Evolutionary conservation across 2,329 filamentous ascomycete species (phyloP), one percentile per base, ranked within the genome.

Genomic region (Trichothecium roseum): DNA sequence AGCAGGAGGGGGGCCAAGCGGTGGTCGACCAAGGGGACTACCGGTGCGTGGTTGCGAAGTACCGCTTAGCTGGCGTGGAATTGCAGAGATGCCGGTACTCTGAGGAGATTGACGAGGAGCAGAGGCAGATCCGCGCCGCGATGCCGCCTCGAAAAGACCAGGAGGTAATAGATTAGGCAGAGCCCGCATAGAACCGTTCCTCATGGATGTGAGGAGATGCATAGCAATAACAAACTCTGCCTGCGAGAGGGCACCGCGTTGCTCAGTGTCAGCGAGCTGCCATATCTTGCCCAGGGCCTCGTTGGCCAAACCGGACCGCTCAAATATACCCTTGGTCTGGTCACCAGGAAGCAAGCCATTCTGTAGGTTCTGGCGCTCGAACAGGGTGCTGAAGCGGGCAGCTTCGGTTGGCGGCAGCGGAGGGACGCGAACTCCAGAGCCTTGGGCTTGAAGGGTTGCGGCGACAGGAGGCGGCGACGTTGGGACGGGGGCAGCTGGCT

Each of bases 141-240:
- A 78, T 8, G 91, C 91, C 31, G 88, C 89, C 52, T 98, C 91
- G 52, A 93, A 94, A 5, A 98, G 66, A 9, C 81, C 84, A 10
- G 84, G 78, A 5, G 91, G 91, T 3, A 98, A 72, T 18, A 82
- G 75, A 41, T 67, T 81, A 2, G 91, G 91, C 38, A 96, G 69
- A 15, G 74, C 78, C 43, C 85, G 79, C 56, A 98, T 72, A 20
- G 78, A 70, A 16, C 87, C 84, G 10, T 79, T 82, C 66, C 94
- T 94, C 62, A 85, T 86, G 10, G 87, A 94, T 12, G 86, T 89
- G 42, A 98, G 70, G 41, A 98, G 68, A 57, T 98, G 91, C 91
- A 98, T 98, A 31, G 91, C 91, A 51, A 98, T 93, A 53, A 94
- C 84, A 55, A 98, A 98, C 50, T 96, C 91, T 12, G 87, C 89